A percentile compares a stretch with the other conserved stretches of the same genome.
phyloP scores from a whole-genome alignment of 2,329 filamentous ascomycete species.

The Colletotrichum spaethianum region DNA sequence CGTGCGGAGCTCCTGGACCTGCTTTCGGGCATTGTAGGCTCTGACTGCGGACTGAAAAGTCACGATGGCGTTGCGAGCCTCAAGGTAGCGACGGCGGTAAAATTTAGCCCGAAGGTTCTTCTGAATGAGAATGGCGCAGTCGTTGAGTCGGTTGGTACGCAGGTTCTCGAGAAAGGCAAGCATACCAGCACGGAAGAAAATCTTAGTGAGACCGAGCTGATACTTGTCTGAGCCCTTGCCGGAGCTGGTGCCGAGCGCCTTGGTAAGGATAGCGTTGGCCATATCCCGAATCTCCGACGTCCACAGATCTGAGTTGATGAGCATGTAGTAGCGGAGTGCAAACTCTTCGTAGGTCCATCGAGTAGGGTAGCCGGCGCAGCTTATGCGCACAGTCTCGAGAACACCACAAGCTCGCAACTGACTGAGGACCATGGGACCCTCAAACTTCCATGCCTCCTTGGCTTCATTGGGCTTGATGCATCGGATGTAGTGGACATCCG shows the following conservation, averaged over 20 bases:
- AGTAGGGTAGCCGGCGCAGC: constrained; percentile 96
- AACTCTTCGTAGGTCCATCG: constrained; percentile 99
- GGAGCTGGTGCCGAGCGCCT: constrained; percentile 85
- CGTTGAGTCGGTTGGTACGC: constrained; percentile 89
- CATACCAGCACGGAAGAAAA: constrained; percentile 99
- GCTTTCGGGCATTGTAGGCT: constrained; percentile 82
- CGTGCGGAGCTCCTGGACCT: constrained; percentile 84
- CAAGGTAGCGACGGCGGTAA: constrained; percentile 91
- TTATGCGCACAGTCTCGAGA: constrained; percentile 97
- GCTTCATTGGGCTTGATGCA: constrained; percentile 99
- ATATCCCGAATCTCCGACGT: constrained; percentile 94
- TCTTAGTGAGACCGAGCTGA: constrained; percentile 97
- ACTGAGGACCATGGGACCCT: constrained; percentile 98
- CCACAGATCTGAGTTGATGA: constrained; percentile 91
- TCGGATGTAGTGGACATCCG: constrained; percentile 98
- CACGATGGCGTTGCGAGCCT: constrained; percentile 86
- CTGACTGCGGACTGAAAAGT: constrained; percentile 83
- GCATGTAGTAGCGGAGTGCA: constrained; percentile 97
- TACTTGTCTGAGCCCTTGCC: constrained; percentile 90
- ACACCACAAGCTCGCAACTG: constrained; percentile 99
- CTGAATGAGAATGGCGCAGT: constrained; percentile 97
- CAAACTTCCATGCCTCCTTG: constrained; percentile 97
- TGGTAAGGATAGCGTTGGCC: constrained; percentile 91
- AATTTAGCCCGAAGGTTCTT: constrained; percentile 98
- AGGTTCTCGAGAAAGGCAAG: constrained; percentile 97